Conservation (phyloP, 176 grass and related monocot genomes). For the Typha latifolia region DNA sequence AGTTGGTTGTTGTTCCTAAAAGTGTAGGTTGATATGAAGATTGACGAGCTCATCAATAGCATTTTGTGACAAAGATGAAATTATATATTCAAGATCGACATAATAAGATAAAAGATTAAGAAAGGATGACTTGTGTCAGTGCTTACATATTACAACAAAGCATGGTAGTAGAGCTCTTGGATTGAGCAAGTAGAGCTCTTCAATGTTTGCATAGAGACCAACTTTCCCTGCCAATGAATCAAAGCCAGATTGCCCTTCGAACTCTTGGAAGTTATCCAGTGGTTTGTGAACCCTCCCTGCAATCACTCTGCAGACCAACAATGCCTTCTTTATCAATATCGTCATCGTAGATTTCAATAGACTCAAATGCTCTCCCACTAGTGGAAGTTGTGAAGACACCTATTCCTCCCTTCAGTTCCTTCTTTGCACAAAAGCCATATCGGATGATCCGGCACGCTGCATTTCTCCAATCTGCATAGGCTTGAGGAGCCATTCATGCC, state of each 20-base stretch:
- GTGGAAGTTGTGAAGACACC: slow-evolving; percentile 88
- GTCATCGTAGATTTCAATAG: slow-evolving; percentile 20
- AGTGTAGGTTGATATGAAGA: too few relatives aligned
- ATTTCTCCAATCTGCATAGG: slow-evolving; percentile 58
- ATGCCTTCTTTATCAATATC: slow-evolving; percentile 35
- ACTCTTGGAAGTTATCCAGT: slow-evolving; percentile 63
- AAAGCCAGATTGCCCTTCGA: slow-evolving; percentile 63
- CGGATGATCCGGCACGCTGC: slow-evolving; percentile 71
- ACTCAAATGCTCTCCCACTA: slow-evolving; percentile 68
- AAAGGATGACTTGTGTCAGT: slow-evolving; percentile 2
- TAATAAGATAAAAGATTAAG: too few relatives aligned
- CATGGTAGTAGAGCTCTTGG: slow-evolving; percentile 78
- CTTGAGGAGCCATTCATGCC: slow-evolving; percentile 25
- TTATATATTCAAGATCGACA: too few relatives aligned
- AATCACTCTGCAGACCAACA: slow-evolving; percentile 85
- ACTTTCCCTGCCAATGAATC: slow-evolving; percentile 89
- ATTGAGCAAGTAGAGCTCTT: slow-evolving; percentile 89
- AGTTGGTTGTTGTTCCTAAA: too few relatives aligned
- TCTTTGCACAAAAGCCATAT: slow-evolving; percentile 50
- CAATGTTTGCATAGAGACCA: slow-evolving; percentile 77
- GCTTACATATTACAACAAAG: slow-evolving; percentile 85
- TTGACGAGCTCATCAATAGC: too few relatives aligned
- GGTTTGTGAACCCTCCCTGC: slow-evolving; percentile 86
- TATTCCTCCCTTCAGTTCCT: slow-evolving; percentile 29
- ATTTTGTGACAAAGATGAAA: too few relatives aligned